Evolutionary conservation across 768 basidiomycete species (phyloP), one percentile per base, ranked within the genome.

Genomic region (Russula emetica): DNA sequence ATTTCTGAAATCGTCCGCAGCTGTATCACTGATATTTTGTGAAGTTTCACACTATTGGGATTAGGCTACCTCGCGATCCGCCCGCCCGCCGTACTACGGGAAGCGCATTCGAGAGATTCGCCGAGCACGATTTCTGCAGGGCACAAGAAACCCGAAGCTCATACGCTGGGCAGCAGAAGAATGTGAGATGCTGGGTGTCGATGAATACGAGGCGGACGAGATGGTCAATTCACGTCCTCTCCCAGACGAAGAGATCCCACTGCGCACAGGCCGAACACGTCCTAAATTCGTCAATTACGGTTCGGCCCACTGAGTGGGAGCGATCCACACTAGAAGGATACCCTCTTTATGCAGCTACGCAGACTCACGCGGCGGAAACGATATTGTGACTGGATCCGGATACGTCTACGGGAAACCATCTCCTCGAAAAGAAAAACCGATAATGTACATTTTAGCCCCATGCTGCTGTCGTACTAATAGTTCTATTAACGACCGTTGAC

Each of bases 381-480:
- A 50, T 56, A 50, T 52, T 49, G 50, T 57, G 54, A 32, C 34
- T 67, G 47, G 63, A 58, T 65, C 42, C 30, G 45, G 36, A 60
- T 58, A 22, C 42, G 34, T 49, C 53, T 49, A 51, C 5, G 32
- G 34, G 42, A 59, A 38, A 20, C 34, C 34, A 14, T 52, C 34
- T 42, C 32, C 26, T 54, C 20, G 36, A 36, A 44, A 32, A 28
- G 36, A 22, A 45, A 22, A 45, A 20, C 9, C n/a, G 59, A 55
- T 59, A 62, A 22, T 28, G 44, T 63, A 58, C 52, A 62, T 50
- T 38, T 62, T 66, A 84, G 69, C 82, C 83, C 83, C 83, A 85
- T 0, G 83, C 83, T 56, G 82, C 82, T 0, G 82, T 84, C n/a
- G 83, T 82, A 72, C 83, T 84, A 68, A 55, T 30, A 40, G 30